phyloP scores from a whole-genome alignment of 441 rosid species.

The Gossypium aridum region DNA sequence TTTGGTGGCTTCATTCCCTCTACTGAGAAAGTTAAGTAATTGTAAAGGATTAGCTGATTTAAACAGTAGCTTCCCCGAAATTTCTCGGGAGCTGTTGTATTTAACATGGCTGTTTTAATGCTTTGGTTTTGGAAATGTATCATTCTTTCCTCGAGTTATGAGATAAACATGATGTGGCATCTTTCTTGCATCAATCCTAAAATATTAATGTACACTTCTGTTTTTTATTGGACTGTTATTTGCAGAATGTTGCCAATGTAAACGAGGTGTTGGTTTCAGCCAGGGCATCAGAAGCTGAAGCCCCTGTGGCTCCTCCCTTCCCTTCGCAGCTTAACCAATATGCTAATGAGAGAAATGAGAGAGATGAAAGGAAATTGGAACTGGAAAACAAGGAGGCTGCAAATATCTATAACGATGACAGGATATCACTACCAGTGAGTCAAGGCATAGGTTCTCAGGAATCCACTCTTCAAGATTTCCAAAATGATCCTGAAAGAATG shows the following conservation, averaged over 20 bases:
- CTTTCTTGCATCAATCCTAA: background rate
- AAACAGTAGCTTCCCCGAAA: background rate
- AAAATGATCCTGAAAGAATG: constrained; percentile 42
- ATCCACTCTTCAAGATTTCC: constrained; percentile 18
- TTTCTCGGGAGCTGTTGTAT: background rate
- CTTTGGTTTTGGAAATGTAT: background rate
- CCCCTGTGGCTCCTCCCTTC: constrained; percentile 35
- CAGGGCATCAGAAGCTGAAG: constrained; percentile 51
- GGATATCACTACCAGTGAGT: constrained; percentile 22
- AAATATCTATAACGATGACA: constrained; percentile 31
- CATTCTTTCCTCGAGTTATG: background rate
- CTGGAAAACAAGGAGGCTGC: constrained; percentile 35
- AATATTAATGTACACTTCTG: background rate
- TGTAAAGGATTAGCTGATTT: background rate
- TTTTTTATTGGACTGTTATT: constrained; percentile 5
- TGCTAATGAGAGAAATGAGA: constrained; percentile 22
- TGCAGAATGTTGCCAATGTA: constrained; percentile 46
- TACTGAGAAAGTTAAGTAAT: background rate
- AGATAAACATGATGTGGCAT: background rate
- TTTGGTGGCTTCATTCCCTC: background rate
- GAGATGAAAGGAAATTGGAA: constrained; percentile 33
- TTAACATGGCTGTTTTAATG: background rate
- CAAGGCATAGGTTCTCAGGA: constrained; percentile 29
- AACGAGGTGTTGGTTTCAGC: constrained; percentile 44
- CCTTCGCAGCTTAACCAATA: constrained; percentile 26